phyloP scores from a whole-genome alignment of 2,329 filamentous ascomycete species.

The Fusarium sp. region DNA sequence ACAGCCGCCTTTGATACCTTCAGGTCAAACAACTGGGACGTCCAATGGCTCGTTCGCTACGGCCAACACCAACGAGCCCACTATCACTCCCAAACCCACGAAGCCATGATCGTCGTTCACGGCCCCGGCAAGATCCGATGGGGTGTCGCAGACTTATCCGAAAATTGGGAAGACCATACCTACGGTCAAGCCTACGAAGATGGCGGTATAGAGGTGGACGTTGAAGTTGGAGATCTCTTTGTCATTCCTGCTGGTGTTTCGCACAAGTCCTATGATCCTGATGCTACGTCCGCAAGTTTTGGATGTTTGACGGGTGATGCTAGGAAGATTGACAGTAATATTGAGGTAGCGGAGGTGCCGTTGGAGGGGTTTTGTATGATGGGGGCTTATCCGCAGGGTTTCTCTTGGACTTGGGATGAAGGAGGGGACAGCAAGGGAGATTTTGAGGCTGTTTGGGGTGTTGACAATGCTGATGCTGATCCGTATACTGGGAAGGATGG shows the following conservation, averaged over 20 bases:
- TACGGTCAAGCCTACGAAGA: slow-evolving; percentile 9
- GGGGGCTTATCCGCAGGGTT: slow-evolving; percentile 9
- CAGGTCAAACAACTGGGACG: slow-evolving; percentile 5
- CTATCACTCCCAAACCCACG: slow-evolving; percentile 14
- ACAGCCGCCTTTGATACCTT: slow-evolving; percentile 14
- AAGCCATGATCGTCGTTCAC: slow-evolving; percentile 13
- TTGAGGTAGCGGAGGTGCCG: slow-evolving; percentile 1
- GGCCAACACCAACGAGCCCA: slow-evolving; percentile 17
- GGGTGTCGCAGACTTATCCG: slow-evolving; percentile 17
- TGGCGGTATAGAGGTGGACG: slow-evolving; percentile 5
- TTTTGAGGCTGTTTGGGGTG: slow-evolving; percentile 2
- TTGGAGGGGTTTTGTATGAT: slow-evolving; percentile 22
- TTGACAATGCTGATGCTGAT: slow-evolving; percentile 1
- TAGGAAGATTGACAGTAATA: background rate
- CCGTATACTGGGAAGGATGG: background rate
- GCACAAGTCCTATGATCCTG: slow-evolving; percentile 13
- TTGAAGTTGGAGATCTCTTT: slow-evolving; percentile 17
- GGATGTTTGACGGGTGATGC: slow-evolving; percentile 19
- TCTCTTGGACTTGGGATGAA: slow-evolving; percentile 25
- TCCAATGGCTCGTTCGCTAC: slow-evolving; percentile 16
- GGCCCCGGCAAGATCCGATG: slow-evolving; percentile 12
- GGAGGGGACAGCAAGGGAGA: slow-evolving; percentile 7
- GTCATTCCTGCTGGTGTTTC: slow-evolving; percentile 16
- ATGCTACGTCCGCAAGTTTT: background rate
- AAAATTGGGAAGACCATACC: slow-evolving; percentile 11